Base-by-base conservation (phyloP, 2,329 filamentous ascomycete species). In the Fusarium praegraminearum region DNA sequence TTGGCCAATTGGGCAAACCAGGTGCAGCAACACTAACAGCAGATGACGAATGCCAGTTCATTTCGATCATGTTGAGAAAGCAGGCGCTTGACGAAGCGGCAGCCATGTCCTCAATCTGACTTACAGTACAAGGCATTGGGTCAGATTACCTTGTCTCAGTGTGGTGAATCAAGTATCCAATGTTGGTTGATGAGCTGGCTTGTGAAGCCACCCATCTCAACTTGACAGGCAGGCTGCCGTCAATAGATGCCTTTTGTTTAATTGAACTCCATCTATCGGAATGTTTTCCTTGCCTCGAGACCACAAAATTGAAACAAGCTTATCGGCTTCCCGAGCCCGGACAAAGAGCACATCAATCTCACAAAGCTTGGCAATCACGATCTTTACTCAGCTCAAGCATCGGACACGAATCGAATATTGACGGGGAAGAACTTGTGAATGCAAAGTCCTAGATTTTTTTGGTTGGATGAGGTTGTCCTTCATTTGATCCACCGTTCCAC, bases 281-380 rank as follows among this genome's bases (percentile, higher is more conserved):
- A 64, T 46, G 51, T 32, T 35, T 45, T 49, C 24, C 58, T 57
- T 55, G 44, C n/a, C 63, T 40, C 36, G 4, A 71, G 26, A 57
- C 50, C 15, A 63, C 41, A 40, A 59, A 18, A 64, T 45, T 46
- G 40, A 69, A 71, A 70, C 67, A 70, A 70, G 67, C 67, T 70
- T 70, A 70, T 71, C 59, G 47, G 49, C 55, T 65, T 69, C 63
- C 67, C 67, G 67, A 47, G 54, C 45, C 67, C 44, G 41, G 45
- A 26, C 18, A 35, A 20, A 9, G 28, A 52, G 49, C 49, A 52
- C 49, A 52, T 52, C 33, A 57, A 52, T 60, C 50, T 65, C 47
- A 65, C 26, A 32, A 46, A 53, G 62, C 67, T 71, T 70, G 59
- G 67, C 63, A 68, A 53, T 55, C 67, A 62, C 52, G 47, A 65